phyloP scores from a whole-genome alignment of 78 protist species.

The Monosiga brevicollis region DNA sequence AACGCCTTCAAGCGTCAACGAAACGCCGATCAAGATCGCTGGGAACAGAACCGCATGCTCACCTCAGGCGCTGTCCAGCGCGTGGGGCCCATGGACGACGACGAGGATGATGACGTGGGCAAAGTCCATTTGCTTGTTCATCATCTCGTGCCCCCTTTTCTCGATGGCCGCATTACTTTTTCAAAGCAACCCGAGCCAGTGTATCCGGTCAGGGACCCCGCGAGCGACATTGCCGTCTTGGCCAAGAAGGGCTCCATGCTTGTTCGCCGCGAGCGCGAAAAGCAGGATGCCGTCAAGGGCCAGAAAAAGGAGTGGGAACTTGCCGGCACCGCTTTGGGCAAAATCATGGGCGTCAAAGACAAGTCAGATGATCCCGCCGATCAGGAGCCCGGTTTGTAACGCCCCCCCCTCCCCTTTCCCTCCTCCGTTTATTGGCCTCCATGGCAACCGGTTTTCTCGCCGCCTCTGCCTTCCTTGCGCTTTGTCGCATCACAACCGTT shows the following conservation, averaged over 20 bases:
- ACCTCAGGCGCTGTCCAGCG: conserved; percentile 50
- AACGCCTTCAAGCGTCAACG: not conserved
- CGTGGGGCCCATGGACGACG: conserved; percentile 38
- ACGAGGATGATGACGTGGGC: conserved; percentile 43
- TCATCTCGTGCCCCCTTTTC: conserved; percentile 83
- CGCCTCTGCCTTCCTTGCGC: too few relatives aligned
- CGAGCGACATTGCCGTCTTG: conserved; percentile 76
- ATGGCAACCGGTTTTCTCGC: too few relatives aligned
- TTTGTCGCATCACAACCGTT: too few relatives aligned
- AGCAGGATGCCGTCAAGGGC: conserved; percentile 5
- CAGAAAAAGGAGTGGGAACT: conserved; percentile 40
- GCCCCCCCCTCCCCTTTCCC: too few relatives aligned
- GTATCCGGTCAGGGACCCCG: conserved; percentile 77
- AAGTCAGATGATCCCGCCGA: conserved; percentile 8
- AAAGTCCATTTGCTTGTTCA: conserved; percentile 65
- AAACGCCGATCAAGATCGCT: conserved; percentile 56
- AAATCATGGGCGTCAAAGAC: conserved; percentile 51
- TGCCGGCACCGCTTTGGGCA: conserved; percentile 55
- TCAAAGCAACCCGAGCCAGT: conserved; percentile 60
- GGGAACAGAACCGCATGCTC: conserved; percentile 61
- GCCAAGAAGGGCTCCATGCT: conserved; percentile 64
- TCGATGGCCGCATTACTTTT: conserved; percentile 63
- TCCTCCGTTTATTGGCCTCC: too few relatives aligned
- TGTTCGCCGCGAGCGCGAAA: conserved; percentile 11
- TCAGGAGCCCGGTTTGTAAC: not conserved